Conservation (phyloP, 106 monocot genomes). For the Posidonia australis region DNA sequence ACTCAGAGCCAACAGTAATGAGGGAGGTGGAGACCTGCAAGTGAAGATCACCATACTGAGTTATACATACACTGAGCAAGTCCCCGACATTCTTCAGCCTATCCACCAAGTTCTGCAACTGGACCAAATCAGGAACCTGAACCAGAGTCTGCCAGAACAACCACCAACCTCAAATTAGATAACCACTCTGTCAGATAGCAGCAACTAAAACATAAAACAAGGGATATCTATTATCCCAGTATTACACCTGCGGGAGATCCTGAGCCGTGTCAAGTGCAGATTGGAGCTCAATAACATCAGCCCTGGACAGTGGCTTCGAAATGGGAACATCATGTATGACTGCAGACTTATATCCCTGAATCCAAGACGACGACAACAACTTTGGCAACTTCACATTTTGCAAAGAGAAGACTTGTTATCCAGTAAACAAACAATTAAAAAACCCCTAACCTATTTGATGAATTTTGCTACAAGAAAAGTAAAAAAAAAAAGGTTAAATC, state of each 20-base stretch:
- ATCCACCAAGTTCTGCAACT: slow-evolving; percentile 81
- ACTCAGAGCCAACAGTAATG: slow-evolving; percentile 80
- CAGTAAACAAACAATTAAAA: too few species aligned
- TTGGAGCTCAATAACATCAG: slow-evolving; percentile 65
- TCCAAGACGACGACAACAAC: too few species aligned
- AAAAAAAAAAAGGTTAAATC: too few species aligned
- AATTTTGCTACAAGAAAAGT: too few species aligned
- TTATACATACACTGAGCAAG: slow-evolving; percentile 57
- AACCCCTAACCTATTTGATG: too few species aligned
- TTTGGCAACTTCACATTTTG: too few species aligned
- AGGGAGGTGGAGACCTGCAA: slow-evolving; percentile 82
- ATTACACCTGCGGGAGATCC: slow-evolving; percentile 66
- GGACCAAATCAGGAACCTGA: slow-evolving; percentile 81
- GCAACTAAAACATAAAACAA: neutral
- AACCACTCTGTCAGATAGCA: neutral
- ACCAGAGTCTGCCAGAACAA: slow-evolving; percentile 58
- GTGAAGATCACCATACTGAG: slow-evolving; percentile 91
- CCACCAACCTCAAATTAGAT: neutral
- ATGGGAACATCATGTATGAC: slow-evolving; percentile 98
- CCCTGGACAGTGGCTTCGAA: slow-evolving; percentile 69
- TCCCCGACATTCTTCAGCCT: slow-evolving; percentile 92
- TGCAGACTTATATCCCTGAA: slow-evolving; percentile 41
- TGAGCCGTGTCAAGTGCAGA: slow-evolving; percentile 66
- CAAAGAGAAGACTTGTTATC: neutral
- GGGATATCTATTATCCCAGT: neutral